Conservation (phyloP, 148 eudicot genomes). For the Pharnaceum exiguum region DNA sequence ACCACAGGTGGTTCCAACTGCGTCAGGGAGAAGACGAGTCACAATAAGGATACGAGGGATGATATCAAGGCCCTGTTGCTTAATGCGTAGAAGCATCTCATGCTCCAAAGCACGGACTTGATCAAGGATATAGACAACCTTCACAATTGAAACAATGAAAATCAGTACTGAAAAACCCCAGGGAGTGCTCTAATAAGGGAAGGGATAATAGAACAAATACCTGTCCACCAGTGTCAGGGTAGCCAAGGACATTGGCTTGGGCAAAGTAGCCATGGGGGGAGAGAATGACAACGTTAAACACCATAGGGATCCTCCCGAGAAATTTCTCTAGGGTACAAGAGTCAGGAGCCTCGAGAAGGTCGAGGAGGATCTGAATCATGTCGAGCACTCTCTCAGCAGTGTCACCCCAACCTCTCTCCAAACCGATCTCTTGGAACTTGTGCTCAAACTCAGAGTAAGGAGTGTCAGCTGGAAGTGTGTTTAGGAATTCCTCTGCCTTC, state of each 20-base stretch:
- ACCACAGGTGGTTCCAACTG: constrained; percentile 90
- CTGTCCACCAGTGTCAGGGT: constrained; percentile 99
- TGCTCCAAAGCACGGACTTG: constrained; percentile 99
- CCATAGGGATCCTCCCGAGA: constrained; percentile 89
- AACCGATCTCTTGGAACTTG: constrained; percentile 83
- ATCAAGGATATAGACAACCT: constrained; percentile 96
- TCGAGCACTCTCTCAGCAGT: constrained; percentile 72
- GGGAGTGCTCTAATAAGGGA: neutral
- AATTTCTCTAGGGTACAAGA: constrained; percentile 90
- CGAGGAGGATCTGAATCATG: constrained; percentile 80
- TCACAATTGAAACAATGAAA: neutral
- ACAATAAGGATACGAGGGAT: constrained; percentile 87
- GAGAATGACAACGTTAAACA: constrained; percentile 93
- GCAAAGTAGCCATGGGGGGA: constrained; percentile 99
- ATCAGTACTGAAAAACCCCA: neutral
- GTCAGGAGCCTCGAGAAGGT: constrained; percentile 97
- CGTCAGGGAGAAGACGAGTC: constrained; percentile 92
- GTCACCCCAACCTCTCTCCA: constrained; percentile 99
- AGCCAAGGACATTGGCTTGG: constrained; percentile 90
- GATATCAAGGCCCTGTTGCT: constrained; percentile 96
- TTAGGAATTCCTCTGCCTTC: constrained; percentile 80
- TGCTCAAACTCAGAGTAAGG: constrained; percentile 75
- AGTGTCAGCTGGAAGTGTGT: constrained; percentile 61
- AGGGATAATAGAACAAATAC: constrained; percentile 17
- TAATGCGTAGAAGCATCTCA: constrained; percentile 86